Evolutionary conservation across 176 grass and related monocot genomes (phyloP).

Genomic region (Oryza nivara): DNA sequence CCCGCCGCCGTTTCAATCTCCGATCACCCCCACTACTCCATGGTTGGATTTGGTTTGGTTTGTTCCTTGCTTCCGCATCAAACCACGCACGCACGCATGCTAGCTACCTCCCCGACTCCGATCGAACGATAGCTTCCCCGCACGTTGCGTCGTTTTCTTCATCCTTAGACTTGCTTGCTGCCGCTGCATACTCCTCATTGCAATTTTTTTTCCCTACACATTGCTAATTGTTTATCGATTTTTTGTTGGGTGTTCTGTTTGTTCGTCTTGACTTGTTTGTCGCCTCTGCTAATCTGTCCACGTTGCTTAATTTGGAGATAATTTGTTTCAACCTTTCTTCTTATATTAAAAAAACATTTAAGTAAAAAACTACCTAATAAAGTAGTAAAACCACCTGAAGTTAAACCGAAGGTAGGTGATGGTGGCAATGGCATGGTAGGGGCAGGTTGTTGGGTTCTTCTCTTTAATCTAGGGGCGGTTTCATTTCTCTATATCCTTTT

Average conservation of each 20-base stretch:
- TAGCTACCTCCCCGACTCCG: not conserved
- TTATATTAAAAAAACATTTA: not conserved
- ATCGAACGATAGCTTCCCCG: not conserved
- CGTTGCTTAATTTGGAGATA: not conserved
- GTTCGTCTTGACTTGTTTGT: not conserved
- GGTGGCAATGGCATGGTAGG: not conserved
- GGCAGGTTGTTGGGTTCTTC: not conserved
- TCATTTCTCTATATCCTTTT: not conserved
- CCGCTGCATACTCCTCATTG: not conserved
- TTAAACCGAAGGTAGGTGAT: not conserved
- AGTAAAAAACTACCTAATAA: not conserved
- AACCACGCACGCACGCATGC: not conserved
- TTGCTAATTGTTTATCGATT: not conserved
- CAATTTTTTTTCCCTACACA: not conserved
- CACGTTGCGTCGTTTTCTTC: not conserved
- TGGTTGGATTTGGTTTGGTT: not conserved
- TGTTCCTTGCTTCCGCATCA: not conserved
- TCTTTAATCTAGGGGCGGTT: not conserved
- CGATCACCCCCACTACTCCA: not conserved
- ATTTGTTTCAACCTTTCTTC: not conserved
- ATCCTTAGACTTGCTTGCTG: not conserved
- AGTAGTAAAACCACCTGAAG: not conserved
- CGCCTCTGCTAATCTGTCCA: not conserved
- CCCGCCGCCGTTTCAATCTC: not conserved
- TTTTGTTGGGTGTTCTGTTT: not conserved